Evolutionary conservation across 306 rosid species (phyloP), one percentile per base, ranked within the genome.

Genomic region (Medicago arabica): DNA sequence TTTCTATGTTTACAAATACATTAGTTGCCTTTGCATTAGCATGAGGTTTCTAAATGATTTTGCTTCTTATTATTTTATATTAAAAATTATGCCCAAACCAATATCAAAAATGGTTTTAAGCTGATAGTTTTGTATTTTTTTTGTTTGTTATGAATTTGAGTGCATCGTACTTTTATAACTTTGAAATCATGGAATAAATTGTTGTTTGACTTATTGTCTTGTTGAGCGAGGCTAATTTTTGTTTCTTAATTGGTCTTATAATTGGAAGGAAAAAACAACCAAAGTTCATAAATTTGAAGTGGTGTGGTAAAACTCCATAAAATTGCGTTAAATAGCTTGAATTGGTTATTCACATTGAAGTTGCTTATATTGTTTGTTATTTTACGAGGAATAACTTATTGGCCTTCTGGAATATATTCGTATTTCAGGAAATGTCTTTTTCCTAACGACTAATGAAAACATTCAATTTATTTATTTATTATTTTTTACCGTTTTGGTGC

Each of bases 31-130:
- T 21, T 10, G 34, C 10, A 21, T 54, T 77, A 55, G 58, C 18
- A 28, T 39, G 58, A 75, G 51, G 78, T 47, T 81, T 69, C 77
- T 55, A 80, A 77, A 61, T 80, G 78, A 31, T 54, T 44, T 69
- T 79, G 73, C 69, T 74, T 41, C 41, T 40, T 21, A 44, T 75
- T 70, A 25, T 63, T 58, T 39, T 21, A 17, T 19, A 54, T 54
- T 12, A 7, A 54, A 54, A 54, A 11, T 2, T 54, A 54, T 17
- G 34, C 19, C 9, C 39, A 31, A 64, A 57, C 75, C 75, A 65
- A 60, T 43, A 68, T 75, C 47, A n/a, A 21, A 75, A 16, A 28
- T 9, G 49, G 70, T 78, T 28, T 14, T 44, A 25, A 17, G 31
- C 16, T 4, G 6, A 5, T 1, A 2, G 47, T 28, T 66, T 28